Evolutionary conservation across 352 stramenopile species (phyloP).

Genomic region (Aphanomyces astaci): DNA sequence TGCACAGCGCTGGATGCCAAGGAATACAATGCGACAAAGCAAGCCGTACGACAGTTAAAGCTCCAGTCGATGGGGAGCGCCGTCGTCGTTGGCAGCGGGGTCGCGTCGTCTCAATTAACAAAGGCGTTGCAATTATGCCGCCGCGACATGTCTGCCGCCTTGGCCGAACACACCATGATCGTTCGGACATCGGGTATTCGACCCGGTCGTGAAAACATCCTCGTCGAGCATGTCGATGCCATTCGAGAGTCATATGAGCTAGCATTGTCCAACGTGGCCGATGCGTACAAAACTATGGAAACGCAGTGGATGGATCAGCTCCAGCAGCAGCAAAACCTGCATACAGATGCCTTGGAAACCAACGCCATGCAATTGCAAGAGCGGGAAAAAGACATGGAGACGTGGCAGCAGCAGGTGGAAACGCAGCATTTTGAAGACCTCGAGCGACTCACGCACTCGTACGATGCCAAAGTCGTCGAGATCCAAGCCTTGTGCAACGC

Average conservation of each 20-base stretch:
- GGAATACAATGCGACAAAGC: constrained; percentile 11
- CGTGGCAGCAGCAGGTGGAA: neutral
- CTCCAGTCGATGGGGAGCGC: neutral
- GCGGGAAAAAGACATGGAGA: constrained; percentile 12
- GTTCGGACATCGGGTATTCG: constrained; percentile 15
- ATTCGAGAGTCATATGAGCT: neutral
- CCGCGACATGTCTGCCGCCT: neutral
- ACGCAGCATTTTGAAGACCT: constrained; percentile 22
- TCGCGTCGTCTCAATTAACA: neutral
- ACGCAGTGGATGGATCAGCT: neutral
- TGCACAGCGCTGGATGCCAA: neutral
- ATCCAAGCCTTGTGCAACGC: constrained; percentile 14
- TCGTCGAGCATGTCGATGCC: constrained; percentile 15
- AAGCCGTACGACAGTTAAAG: constrained; percentile 13
- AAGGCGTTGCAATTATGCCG: neutral
- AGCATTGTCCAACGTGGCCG: neutral
- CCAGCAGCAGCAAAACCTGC: neutral
- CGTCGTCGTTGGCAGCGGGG: too few relatives aligned
- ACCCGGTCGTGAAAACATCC: constrained; percentile 18
- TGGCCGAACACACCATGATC: constrained; percentile 10
- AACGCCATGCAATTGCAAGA: neutral
- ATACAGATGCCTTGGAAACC: neutral
- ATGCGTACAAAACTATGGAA: neutral
- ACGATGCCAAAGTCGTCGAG: constrained; percentile 20
- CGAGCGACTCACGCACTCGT: constrained; percentile 6